phyloP scores from a whole-genome alignment of 176 grass and related monocot genomes.

The Rhynchospora breviuscula region DNA sequence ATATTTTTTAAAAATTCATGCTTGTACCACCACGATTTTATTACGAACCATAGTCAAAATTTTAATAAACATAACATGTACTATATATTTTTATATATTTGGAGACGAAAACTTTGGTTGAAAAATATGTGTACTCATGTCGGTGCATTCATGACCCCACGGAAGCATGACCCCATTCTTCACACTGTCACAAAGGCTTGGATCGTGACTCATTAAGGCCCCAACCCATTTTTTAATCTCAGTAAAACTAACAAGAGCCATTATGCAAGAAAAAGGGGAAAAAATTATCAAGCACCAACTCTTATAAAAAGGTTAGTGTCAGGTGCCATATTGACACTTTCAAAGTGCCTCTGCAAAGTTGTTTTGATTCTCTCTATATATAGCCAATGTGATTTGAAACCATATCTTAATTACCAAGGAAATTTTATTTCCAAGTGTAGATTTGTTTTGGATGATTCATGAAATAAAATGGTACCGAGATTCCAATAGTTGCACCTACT shows the following conservation, averaged over 20 bases:
- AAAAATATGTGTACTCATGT: neutral
- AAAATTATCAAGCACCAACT: neutral
- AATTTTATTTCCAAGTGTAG: neutral
- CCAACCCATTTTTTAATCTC: neutral
- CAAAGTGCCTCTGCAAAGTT: conserved; percentile 24
- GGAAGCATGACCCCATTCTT: conserved; percentile 9
- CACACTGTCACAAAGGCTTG: conserved; percentile 17
- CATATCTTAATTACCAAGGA: neutral
- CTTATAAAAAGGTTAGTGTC: conserved; percentile 21
- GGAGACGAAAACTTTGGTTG: too few relatives aligned
- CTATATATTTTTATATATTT: too few relatives aligned
- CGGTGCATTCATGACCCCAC: neutral
- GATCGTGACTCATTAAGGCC: conserved; percentile 15
- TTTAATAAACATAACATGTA: too few relatives aligned
- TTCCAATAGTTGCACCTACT: neutral
- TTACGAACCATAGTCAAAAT: too few relatives aligned
- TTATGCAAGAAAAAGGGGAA: neutral
- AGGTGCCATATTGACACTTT: conserved; percentile 21
- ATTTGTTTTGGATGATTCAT: neutral
- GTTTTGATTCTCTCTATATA: neutral
- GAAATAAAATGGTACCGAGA: neutral
- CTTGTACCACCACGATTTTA: neutral
- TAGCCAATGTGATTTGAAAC: conserved; percentile 14
- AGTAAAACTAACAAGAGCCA: neutral
- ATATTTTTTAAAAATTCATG: too few relatives aligned